These are phyloP conservation scores for Cryphonectria nitschkei DNA, from an alignment of 2,329 filamentous ascomycete species.

Conservation along the genomic window DNA sequence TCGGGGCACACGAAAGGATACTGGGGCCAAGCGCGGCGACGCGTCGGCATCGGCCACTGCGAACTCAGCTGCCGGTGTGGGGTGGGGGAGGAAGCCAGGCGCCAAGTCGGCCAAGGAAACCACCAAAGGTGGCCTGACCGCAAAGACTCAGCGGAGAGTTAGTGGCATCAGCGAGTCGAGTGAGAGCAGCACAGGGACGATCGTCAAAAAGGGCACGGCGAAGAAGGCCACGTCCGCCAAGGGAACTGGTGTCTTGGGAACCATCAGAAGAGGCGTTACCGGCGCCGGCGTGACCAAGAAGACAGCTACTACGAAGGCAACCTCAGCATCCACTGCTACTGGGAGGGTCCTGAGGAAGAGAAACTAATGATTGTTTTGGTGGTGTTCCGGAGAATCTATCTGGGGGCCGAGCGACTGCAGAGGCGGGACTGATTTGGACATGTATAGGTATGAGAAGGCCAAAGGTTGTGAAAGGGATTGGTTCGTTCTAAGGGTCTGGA, in stretches of 20 bases:
- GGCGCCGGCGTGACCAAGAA: slow-evolving; percentile 53
- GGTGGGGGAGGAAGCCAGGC: slow-evolving; percentile 23
- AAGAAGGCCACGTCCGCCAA: slow-evolving; percentile 45
- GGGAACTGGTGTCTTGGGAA: slow-evolving; percentile 55
- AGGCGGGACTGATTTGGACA: neutral
- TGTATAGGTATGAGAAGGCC: neutral
- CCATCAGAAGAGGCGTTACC: slow-evolving; percentile 56
- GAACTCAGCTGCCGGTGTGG: slow-evolving; percentile 41
- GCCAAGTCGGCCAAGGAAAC: slow-evolving; percentile 40
- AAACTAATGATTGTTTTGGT: slow-evolving; percentile 27
- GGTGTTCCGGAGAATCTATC: neutral
- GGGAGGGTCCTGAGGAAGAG: slow-evolving; percentile 61
- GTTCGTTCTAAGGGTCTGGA: neutral
- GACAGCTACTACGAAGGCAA: slow-evolving; percentile 47
- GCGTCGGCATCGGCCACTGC: slow-evolving; percentile 41
- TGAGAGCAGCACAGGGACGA: slow-evolving; percentile 66
- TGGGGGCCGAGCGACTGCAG: neutral
- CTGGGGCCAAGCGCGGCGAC: slow-evolving; percentile 24
- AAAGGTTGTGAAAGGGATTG: neutral
- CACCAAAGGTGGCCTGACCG: slow-evolving; percentile 40
- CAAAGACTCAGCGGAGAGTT: slow-evolving; percentile 53
- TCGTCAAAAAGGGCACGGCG: slow-evolving; percentile 58
- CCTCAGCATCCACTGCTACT: slow-evolving; percentile 43
- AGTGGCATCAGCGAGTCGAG: slow-evolving; percentile 67
- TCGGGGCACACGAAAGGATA: slow-evolving; percentile 53